A percentile compares a stretch with the other conserved stretches of the same genome.
These are phyloP conservation scores for Phyllosticta capitalensis DNA, from an alignment of 2,329 filamentous ascomycete genomes.

Conservation along the genomic window DNA sequence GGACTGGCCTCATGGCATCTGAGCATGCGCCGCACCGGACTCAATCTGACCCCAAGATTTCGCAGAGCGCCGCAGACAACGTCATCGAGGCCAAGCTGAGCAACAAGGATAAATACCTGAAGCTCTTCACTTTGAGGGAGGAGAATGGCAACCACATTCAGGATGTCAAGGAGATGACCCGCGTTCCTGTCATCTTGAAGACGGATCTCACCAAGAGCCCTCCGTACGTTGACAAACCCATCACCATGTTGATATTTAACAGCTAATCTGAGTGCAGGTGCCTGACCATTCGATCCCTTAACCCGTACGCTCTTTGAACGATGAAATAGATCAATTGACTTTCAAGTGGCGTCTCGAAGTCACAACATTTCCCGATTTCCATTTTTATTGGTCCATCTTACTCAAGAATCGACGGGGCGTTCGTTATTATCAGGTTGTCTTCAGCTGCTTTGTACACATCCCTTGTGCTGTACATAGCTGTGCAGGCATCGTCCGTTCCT, in stretches of 20 bases:
- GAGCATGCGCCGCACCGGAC: constrained; percentile 70
- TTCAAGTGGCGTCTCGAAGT: background rate
- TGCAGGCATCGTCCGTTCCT: constrained; percentile 11
- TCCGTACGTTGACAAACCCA: constrained; percentile 70
- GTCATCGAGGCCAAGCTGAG: constrained; percentile 65
- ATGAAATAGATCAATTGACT: background rate
- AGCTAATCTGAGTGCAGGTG: constrained; percentile 43
- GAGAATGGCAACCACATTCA: constrained; percentile 95
- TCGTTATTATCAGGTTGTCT: constrained; percentile 3
- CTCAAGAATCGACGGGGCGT: background rate
- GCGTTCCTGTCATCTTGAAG: constrained; percentile 96
- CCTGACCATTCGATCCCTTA: constrained; percentile 73
- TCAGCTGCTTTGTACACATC: constrained; percentile 10
- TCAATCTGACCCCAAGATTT: constrained; percentile 87
- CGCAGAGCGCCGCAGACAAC: constrained; percentile 54
- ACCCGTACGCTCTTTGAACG: constrained; percentile 57
- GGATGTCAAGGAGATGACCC: constrained; percentile 95
- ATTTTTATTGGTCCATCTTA: background rate
- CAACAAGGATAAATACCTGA: constrained; percentile 94
- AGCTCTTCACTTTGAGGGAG: constrained; percentile 80
- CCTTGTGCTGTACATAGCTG: constrained; percentile 10
- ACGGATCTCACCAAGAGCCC: constrained; percentile 98
- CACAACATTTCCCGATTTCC: background rate
- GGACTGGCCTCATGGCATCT: constrained; percentile 54
- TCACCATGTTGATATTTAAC: background rate